Conservation (phyloP, 768 basidiomycete species). For the Collybia nuda region DNA sequence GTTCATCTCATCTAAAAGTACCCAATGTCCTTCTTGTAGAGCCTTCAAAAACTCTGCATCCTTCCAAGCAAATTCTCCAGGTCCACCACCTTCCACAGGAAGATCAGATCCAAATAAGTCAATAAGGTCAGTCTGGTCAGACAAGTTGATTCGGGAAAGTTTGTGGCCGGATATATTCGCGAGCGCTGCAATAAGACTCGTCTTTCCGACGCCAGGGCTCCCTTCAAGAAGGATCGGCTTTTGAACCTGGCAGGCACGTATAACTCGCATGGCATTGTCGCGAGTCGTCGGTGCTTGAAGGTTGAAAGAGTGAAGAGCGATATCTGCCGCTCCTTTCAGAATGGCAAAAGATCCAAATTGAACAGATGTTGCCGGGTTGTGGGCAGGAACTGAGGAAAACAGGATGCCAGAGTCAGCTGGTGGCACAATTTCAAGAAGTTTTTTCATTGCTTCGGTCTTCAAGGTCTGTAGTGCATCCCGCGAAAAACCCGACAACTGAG, state of each 20-base stretch:
- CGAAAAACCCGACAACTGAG: constrained; percentile 69
- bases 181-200: constrained; percentile 86
- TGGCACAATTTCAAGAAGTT: constrained; percentile 60
- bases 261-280: constrained; percentile 84
- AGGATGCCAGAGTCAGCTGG: constrained; percentile 27
- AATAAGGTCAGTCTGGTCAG: constrained; percentile 95
- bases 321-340: constrained; percentile 48
- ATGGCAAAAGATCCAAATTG: constrained; percentile 79
- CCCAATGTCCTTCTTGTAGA: constrained; percentile 96
- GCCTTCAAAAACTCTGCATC: constrained; percentile 95
- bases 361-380: constrained; percentile 36
- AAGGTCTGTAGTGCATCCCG: constrained; percentile 56
- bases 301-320: constrained; percentile 57
- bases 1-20: constrained; percentile 99
- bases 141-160: constrained; percentile 92
- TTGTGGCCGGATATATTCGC: constrained; percentile 77
- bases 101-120: constrained; percentile 97
- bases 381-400: constrained; percentile 20
- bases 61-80: constrained; percentile 96
- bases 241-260: constrained; percentile 83
- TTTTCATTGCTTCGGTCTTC: constrained; percentile 52
- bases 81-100: constrained; percentile 86
- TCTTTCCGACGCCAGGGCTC: constrained; percentile 98
- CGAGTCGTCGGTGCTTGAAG: constrained; percentile 87
- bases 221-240: constrained; percentile 97